phyloP scores from a whole-genome alignment of 2,329 filamentous ascomycete species.

The Penicillium rolfsii region DNA sequence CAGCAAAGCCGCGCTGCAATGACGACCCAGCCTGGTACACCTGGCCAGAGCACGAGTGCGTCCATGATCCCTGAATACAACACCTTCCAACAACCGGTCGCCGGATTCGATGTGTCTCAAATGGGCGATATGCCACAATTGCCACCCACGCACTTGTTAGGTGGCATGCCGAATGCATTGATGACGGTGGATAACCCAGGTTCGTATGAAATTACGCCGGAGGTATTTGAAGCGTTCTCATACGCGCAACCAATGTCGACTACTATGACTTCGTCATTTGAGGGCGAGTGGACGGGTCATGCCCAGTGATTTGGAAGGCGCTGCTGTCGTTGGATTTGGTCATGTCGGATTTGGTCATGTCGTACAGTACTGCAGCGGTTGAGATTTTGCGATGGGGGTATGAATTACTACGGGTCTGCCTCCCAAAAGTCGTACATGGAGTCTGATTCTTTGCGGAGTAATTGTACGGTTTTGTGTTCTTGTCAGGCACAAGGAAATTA shows the following conservation, averaged over 20 bases:
- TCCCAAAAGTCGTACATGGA: neutral
- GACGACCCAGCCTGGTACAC: constrained; percentile 20
- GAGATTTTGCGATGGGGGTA: neutral
- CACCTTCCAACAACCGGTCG: constrained; percentile 29
- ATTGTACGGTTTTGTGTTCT: neutral
- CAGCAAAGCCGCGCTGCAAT: constrained; percentile 21
- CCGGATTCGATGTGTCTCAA: constrained; percentile 31
- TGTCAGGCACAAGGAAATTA: neutral
- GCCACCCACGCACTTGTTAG: constrained; percentile 35
- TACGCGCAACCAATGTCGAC: constrained; percentile 50
- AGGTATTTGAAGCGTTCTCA: constrained; percentile 51
- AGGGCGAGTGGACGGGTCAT: constrained; percentile 29
- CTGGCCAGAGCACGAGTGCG: constrained; percentile 22
- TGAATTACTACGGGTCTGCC: neutral
- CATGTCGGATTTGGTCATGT: neutral
- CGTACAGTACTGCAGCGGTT: neutral
- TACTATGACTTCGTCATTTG: constrained; percentile 44
- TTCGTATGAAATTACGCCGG: constrained; percentile 48
- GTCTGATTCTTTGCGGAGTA: neutral
- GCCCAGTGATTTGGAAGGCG: constrained; percentile 14
- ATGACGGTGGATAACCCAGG: constrained; percentile 44
- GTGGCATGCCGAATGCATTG: constrained; percentile 39
- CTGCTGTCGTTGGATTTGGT: neutral
- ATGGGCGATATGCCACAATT: constrained; percentile 31
- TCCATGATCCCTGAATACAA: constrained; percentile 26